Base-by-base conservation (phyloP, 257 asterid species). In the Penstemon davidsonii region DNA sequence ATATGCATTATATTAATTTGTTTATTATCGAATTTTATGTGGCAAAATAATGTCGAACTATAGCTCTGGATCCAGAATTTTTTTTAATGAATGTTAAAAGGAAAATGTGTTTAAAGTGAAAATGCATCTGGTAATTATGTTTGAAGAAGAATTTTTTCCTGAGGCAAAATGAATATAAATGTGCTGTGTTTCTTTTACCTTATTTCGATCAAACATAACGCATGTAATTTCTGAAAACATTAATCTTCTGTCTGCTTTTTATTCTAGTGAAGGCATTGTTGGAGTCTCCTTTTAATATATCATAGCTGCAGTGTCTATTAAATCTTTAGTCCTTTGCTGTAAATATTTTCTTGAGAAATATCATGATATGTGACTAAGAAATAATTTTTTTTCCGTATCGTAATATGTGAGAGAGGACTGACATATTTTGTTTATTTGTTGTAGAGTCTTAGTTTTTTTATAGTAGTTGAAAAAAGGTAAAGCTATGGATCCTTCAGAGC, bases 401-500 rank as follows among this genome's bases (percentile, higher is more conserved):
- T 15, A 15, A 15, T 15, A 15, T 15, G 18, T 15, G 18, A 15
- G 18, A 15, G 18, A 15, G 18, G 18, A 15, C 18, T 15, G 18
- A 15, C 18, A 0, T 15, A 15, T 11, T 12, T 13, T 46, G 19
- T 10, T 50, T 40, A 10, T 61, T 51, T 50, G 47, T 36, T 64
- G 55, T 61, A 44, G 67, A 65, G 75, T 51, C 36, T 55, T 18
- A 10, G 7, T 55, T 63, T 43, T 15, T 45, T 66, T 19, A 51
- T 55, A 38, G 53, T 46, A 57, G 64, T 75, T 33, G 5, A 65
- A 53, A 62, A 55, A 60, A 70, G 70, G 66, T 67, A 66, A 60
- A 77, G 71, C 65, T 53, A 94, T 94, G 96, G 96, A 94, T 75
- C 71, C 78, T 7, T 82, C 85, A 46, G 95, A 87, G 55, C 88